These are phyloP conservation scores for Parathielavia appendiculata DNA, from an alignment of 495 filamentous ascomycete genomes.

Conservation along the genomic window DNA sequence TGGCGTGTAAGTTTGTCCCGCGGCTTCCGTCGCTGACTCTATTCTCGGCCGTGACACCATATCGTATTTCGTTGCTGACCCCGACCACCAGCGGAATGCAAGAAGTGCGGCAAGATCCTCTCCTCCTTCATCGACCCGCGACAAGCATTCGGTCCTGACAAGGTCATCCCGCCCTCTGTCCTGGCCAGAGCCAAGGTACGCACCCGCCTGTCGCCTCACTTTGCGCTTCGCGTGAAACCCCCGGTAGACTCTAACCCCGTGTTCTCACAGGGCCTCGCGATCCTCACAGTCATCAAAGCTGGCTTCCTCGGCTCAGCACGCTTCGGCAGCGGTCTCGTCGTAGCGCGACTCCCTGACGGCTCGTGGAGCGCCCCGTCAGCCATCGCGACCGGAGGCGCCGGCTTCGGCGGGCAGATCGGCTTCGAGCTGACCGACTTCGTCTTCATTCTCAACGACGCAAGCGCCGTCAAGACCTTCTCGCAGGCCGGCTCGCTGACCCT, in stretches of 20 bases:
- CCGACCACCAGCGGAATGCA: constrained; percentile 66
- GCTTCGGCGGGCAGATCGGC: constrained; percentile 94
- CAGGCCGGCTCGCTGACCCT: constrained; percentile 86
- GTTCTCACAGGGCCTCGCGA: constrained; percentile 70
- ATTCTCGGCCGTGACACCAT: no score
- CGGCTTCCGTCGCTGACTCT: constrained; percentile 16
- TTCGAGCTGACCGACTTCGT: constrained; percentile 98
- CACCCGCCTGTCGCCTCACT: constrained; percentile 7
- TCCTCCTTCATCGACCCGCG: constrained; percentile 90
- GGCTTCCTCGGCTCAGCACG: constrained; percentile 90
- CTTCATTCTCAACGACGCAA: constrained; percentile 93
- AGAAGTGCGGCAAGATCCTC: constrained; percentile 87
- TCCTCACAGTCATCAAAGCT: constrained; percentile 92
- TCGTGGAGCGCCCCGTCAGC: constrained; percentile 92
- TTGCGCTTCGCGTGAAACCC: background rate
- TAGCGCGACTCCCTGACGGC: constrained; percentile 87
- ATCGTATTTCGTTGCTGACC: constrained; percentile 3
- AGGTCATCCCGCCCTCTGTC: constrained; percentile 90
- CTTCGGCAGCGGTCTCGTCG: constrained; percentile 89
- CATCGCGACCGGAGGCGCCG: constrained; percentile 83
- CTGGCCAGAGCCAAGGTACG: constrained; percentile 86
- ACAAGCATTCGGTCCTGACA: constrained; percentile 94
- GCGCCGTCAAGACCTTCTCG: constrained; percentile 89
- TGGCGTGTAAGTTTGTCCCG: constrained; percentile 49
- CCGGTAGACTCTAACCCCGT: background rate